A percentile compares a stretch with the other conserved stretches of the same genome.
phyloP scores from a whole-genome alignment of 305 asterid genomes.

The Fraxinus angustifolia region DNA sequence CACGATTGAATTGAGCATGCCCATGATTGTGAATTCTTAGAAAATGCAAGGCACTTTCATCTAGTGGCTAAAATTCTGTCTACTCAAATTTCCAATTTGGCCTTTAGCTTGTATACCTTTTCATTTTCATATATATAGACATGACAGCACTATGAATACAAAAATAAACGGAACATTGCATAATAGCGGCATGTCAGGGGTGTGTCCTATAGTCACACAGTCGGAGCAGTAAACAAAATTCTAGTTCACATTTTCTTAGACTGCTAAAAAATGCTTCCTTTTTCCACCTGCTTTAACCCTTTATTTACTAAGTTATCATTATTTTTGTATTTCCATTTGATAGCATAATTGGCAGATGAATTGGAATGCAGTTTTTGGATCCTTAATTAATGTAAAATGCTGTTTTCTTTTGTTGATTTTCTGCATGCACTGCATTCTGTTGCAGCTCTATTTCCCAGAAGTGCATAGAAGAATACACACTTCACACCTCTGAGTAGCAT shows the following conservation, averaged over 20 bases:
- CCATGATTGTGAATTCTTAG: background rate
- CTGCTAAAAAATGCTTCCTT: conserved; percentile 1
- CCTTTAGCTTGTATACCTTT: background rate
- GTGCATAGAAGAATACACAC: background rate
- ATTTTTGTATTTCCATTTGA: background rate
- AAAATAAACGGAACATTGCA: conserved; percentile 12
- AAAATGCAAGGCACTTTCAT: background rate
- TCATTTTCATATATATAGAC: background rate
- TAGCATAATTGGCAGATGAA: conserved; percentile 7
- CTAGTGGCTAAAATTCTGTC: background rate
- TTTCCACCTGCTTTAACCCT: background rate
- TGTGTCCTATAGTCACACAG: background rate
- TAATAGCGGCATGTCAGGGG: background rate
- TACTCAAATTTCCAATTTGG: conserved; percentile 7
- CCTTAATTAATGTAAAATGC: background rate
- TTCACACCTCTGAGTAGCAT: conserved; percentile 4
- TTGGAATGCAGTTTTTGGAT: background rate
- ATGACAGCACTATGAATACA: background rate
- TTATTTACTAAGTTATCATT: background rate
- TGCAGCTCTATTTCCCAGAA: background rate
- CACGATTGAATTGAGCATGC: background rate
- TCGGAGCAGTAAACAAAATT: background rate
- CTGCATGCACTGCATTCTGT: background rate
- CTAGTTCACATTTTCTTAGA: conserved; percentile 7
- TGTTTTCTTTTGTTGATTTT: background rate